Base-by-base conservation (phyloP, 1,139 yeast species). In the Lodderomyces metapsilosis region DNA sequence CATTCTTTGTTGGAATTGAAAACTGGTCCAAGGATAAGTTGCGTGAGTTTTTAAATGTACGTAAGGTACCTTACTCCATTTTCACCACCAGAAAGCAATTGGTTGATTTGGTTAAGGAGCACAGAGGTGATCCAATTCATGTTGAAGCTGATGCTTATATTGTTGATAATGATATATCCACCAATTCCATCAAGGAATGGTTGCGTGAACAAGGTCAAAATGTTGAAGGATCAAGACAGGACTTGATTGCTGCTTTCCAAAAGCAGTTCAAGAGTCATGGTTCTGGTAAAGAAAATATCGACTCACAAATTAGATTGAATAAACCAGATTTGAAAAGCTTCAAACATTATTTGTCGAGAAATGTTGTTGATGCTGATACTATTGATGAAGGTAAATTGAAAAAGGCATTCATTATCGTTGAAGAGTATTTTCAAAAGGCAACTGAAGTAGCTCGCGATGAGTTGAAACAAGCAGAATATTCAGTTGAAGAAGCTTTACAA, bases 11-110 rank as follows among this genome's bases (percentile, higher is more conserved):
- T 38, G 76, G 74, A 23, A 59, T 75, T 37, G 74, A 74, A 37
- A 57, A 57, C 21, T 75, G 80, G 80, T 62, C 76, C 21, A 71
- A 71, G 51, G 71, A 65, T 22, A 66, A 77, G 42, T 67, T 82
- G 46, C 70, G 66, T 53, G 67, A 72, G 24, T 82, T 75, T 55
- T 63, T 82, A 46, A 70, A 68, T 38, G 67, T 77, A 6, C 75
- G 87, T 48, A 76, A 75, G 21, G 62, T 80, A 24, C 55, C 65
- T 12, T 64, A 71, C 39, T 76, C 82, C 17, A 61, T 64, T 25
- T 64, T 71, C 41, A 63, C 78, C 15, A 68, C 78, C 30, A 71
- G 69, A 50, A 59, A 65, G 23, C 70, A 78, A 44, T 64, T 81
- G 50, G 58, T 74, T 36, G 66, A 74, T 25, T 59, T 75, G 34